Percentiles rank a stretch among this genome's conserved stretches.
Conservation (phyloP, 306 rosid genomes). For the Casuarina cunninghamiana region DNA sequence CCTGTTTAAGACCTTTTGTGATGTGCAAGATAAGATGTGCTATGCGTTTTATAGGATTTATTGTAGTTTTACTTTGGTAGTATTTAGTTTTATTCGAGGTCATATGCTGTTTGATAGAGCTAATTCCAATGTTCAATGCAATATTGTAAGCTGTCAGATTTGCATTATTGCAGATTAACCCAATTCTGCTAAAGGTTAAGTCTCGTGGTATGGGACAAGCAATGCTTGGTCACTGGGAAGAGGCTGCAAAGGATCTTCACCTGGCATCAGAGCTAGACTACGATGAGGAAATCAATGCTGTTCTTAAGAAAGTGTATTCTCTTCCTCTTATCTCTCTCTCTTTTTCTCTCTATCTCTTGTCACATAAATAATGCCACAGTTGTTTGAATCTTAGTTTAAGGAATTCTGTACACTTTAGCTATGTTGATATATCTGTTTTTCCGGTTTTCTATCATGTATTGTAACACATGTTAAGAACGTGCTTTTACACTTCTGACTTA, state of each 20-base stretch:
- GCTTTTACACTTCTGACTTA: not conserved
- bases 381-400: not conserved
- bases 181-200: too few relatives aligned
- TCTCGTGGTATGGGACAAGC: conserved; percentile 81
- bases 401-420: not conserved
- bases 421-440: not conserved
- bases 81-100: not conserved
- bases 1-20: not conserved
- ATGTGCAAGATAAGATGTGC: not conserved
- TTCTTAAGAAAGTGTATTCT: conserved; percentile 92
- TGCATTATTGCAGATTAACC: conserved; percentile 63
- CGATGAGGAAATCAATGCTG: conserved; percentile 83
- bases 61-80: not conserved
- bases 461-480: not conserved
- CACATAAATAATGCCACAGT: not conserved
- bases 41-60: not conserved
- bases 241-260: conserved; percentile 91
- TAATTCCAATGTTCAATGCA: not conserved
- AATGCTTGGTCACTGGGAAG: conserved; percentile 89
- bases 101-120: not conserved
- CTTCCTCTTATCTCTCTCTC: too few relatives aligned
- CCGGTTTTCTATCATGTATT: not conserved
- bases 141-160: not conserved
- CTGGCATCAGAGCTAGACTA: conserved; percentile 77
- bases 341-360: conserved; percentile 10